Percentiles rank a stretch among this genome's conserved stretches.
Conservation (phyloP, 2,329 filamentous ascomycete genomes). For the Talaromyces sp. region DNA sequence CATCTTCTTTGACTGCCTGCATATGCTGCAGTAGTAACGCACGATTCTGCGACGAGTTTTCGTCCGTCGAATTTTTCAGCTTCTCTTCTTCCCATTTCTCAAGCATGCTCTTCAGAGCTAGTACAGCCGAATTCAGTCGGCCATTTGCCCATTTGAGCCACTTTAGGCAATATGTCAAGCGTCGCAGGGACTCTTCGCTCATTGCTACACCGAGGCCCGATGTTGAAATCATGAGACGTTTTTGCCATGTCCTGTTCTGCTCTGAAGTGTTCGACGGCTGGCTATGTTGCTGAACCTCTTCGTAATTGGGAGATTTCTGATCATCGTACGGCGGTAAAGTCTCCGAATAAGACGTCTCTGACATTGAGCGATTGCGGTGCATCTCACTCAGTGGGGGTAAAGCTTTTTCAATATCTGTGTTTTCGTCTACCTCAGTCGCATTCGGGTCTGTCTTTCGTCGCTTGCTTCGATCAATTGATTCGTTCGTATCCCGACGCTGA, state of each 20-base stretch:
- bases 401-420: slow-evolving; percentile 50
- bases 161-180: slow-evolving; percentile 76
- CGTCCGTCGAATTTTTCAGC: slow-evolving; percentile 25
- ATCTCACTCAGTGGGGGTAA: slow-evolving; percentile 21
- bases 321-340: slow-evolving; percentile 82
- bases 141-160: slow-evolving; percentile 80
- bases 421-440: slow-evolving; percentile 30
- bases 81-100: slow-evolving; percentile 71
- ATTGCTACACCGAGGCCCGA: slow-evolving; percentile 88
- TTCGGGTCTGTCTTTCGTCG: slow-evolving; percentile 42
- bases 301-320: slow-evolving; percentile 69
- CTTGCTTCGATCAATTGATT: slow-evolving; percentile 37
- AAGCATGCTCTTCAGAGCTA: slow-evolving; percentile 69
- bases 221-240: slow-evolving; percentile 81
- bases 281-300: slow-evolving; percentile 48
- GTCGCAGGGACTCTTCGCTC: slow-evolving; percentile 80
- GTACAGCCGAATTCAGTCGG: slow-evolving; percentile 72
- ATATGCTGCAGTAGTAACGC: slow-evolving; percentile 48
- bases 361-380: slow-evolving; percentile 52
- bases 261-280: slow-evolving; percentile 23
- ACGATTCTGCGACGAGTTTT: slow-evolving; percentile 40
- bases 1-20: slow-evolving; percentile 20
- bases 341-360: slow-evolving; percentile 66
- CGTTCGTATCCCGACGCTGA: slow-evolving; percentile 38
- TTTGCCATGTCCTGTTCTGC: slow-evolving; percentile 63